Evolutionary conservation across 192 early-diverging fungal species (phyloP), one percentile per base, ranked within the genome.

Genomic region (Entomortierella beljakovae): DNA sequence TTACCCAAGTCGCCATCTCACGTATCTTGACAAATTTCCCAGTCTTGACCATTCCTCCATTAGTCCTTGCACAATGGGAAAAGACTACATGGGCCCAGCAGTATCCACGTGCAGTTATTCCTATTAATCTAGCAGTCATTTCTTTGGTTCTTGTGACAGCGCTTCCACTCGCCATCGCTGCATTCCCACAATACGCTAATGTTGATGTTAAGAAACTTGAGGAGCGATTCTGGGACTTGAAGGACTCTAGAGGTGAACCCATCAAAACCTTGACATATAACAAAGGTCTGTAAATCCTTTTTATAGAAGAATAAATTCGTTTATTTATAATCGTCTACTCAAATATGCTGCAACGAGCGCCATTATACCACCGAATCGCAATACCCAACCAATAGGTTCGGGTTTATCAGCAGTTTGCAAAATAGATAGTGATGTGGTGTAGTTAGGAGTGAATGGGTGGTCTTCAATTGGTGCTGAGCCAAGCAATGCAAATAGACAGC

Each of bases 1-100:
- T 95, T 40, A 81, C 83, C 9, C 92, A 93, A 64, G 93, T 94
- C 48, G 92, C 92, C 9, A 88, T 95, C 58, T 94, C 94, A 20
- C 90, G 94, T 57, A 82, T 94, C 20, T 80, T 90, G 26, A 93
- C 92, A 46, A 85, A 89, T 46, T 85, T 88, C 49, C 94, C 94
- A 13, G 89, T 88, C 6, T 55, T 95, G 37, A 89, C 93, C 10
- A 73, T 94, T 57, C 92, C 94, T 35, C 86, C 89, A 20, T 40
- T 94, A n/a, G 75, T 94, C 31, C 81, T 95, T 71, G 73, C 84
- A 18, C 87, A 84, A 53, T 77, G 94, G 46, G 88, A 94, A 68
- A 83, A 82, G 62, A 90, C 90, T 1, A 51, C 61, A 11, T 92
- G 84, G 58, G 54, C 92, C 31, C 83, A 85, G 55, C 53, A 71